Base-by-base conservation (phyloP, 2,329 filamentous ascomycete genomes). In the Penicillium capsulatum region DNA sequence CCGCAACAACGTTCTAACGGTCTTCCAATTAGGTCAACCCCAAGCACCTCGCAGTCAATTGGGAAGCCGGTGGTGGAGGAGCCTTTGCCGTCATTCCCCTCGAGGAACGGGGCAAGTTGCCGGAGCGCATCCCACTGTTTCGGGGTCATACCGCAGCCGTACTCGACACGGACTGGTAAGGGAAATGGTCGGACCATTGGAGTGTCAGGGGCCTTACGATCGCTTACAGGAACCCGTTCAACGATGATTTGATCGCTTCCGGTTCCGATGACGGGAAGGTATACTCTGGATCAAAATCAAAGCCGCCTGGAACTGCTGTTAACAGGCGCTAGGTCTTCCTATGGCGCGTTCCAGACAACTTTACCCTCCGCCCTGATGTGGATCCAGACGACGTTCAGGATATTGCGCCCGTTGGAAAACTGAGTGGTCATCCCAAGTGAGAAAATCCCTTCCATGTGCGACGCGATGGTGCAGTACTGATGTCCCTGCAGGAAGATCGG, bases 21-120 rank as follows among this genome's bases (percentile, higher is more conserved):
- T 54, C 33, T 31, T 17, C 31, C 17, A 35, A 44, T 57, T 63
- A 94, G 89, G 92, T 81, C 65, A 98, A 98, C 68, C 90, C 92
- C 34, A 83, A 94, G 68, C 97, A 92, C 67, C 77, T 98, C 55
- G 84, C 92, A 4, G 90, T 98, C 72, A 98, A 98, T 76, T 98
- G 92, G 92, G 91, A 98, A 70, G 78, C 92, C 27, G 86, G 88
- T 64, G 92, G 92, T 48, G 92, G 92, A 59, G 92, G 92, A 63
- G 91, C 92, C 56, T 97, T 98, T 63, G 92, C 92, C 39, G 91
- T 98, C 55, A 88, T 98, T 54, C 92, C 92, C 45, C 69, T 95
- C 57, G 79, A 83, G 54, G 91, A 98, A 76, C 83, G 79, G 58
- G 92, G 92, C 50, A 90, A 92, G 69, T 70, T 94, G 38, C 92